Base-by-base conservation (phyloP, 805 yeast species). In the Wickerhamiella shivajii region DNA sequence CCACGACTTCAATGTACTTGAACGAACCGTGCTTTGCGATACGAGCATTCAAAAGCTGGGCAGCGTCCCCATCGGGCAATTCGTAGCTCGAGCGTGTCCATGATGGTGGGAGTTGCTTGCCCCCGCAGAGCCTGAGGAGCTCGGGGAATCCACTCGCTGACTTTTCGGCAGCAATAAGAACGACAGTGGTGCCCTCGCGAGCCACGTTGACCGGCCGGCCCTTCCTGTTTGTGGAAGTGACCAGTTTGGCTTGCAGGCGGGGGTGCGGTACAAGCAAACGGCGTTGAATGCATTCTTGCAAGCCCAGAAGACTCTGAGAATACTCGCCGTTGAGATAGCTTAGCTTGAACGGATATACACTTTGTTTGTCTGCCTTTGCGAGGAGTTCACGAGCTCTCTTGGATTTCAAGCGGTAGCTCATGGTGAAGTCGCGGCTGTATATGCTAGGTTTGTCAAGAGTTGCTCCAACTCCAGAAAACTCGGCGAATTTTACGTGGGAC, bases 261-360 rank as follows among this genome's bases (percentile, higher is more conserved):
- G 90, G 84, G 50, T 71, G 74, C 15, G 79, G 63, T 32, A 75
- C 74, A 41, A 80, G 71, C 48, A 85, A 62, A 53, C 76, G 83
- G 51, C 84, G 74, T 56, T 85, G 85, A 13, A 71, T 55, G 44
- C 83, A 67, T 61, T 85, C 97, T 33, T 69, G 60, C 51, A 83
- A 63, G 21, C 95, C 96, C 39, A 84, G 65, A 40, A 71, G 65
- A 13, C 69, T 60, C 43, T 77, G 83, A 35, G 64, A 56, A 41
- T 64, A 61, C 42, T 73, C 60, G 16, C 53, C 36, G 11, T 81
- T 67, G 29, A 80, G 59, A 57, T 80, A 77, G 24, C 83, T 65
- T 44, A 85, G 65, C 57, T 83, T 87, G 65, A 87, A 81, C 37
- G 98, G 97, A 56, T 71, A 87, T 21, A 90, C 97, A 18, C 94